Evolutionary conservation across 2,329 filamentous ascomycete species (phyloP).

Genomic region (Ascochyta clinopodiicola): DNA sequence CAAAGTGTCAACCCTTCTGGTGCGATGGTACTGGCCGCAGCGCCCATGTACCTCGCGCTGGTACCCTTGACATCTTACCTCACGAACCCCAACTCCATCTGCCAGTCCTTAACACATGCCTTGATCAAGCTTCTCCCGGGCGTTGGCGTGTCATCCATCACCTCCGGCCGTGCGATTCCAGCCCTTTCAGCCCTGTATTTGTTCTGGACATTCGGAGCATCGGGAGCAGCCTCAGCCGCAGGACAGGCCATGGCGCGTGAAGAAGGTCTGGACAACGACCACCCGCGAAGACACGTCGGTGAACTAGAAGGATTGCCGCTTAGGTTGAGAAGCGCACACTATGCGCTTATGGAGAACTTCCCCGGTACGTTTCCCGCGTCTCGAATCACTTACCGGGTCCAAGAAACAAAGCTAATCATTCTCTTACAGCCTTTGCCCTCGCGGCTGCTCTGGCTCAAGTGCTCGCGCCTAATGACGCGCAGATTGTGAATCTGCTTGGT

Average conservation of each 20-base stretch:
- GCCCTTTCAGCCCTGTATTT: slow-evolving; percentile 29
- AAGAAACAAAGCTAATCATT: background rate
- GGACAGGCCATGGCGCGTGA: slow-evolving; percentile 31
- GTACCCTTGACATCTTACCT: slow-evolving; percentile 29
- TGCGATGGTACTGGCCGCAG: slow-evolving; percentile 19
- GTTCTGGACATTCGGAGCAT: slow-evolving; percentile 34
- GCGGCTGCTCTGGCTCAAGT: slow-evolving; percentile 31
- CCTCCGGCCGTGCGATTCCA: slow-evolving; percentile 30
- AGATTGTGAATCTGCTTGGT: slow-evolving; percentile 30
- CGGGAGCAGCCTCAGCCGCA: slow-evolving; percentile 27
- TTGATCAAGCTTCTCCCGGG: slow-evolving; percentile 30
- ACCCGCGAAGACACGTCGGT: slow-evolving; percentile 26
- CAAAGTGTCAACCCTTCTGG: slow-evolving; percentile 28
- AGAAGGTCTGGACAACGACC: slow-evolving; percentile 24
- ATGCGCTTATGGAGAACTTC: slow-evolving; percentile 34
- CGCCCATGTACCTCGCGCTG: slow-evolving; percentile 29
- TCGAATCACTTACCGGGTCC: too few species aligned
- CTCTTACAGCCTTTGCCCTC: slow-evolving; percentile 23
- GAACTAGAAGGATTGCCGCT: slow-evolving; percentile 23
- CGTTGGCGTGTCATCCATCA: slow-evolving; percentile 26
- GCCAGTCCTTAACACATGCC: slow-evolving; percentile 29
- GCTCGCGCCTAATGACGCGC: slow-evolving; percentile 29
- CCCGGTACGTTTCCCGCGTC: slow-evolving; percentile 15
- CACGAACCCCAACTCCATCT: slow-evolving; percentile 28
- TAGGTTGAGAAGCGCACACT: slow-evolving; percentile 30